Percentiles rank a stretch among this genome's conserved stretches.
phyloP scores from a whole-genome alignment of 108 stramenopile genomes.

The Fragilaria crotonensis region DNA sequence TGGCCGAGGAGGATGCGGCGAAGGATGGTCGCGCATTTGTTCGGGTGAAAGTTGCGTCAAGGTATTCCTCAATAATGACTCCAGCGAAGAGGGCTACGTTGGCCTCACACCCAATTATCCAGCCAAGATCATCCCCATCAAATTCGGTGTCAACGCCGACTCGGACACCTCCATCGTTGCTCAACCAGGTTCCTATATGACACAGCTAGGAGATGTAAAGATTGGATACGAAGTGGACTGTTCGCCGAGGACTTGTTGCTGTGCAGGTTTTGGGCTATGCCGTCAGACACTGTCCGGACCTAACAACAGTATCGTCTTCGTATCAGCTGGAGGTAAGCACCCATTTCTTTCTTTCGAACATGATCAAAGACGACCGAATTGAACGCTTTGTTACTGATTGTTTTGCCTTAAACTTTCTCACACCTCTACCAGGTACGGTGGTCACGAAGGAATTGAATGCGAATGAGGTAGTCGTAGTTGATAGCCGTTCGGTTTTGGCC shows the following conservation, averaged over 20 bases:
- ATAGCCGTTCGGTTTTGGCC: slow-evolving; percentile 56
- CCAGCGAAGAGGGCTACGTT: slow-evolving; percentile 30
- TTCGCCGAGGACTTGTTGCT: slow-evolving; percentile 30
- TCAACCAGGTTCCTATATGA: slow-evolving; percentile 46
- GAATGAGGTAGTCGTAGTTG: slow-evolving; percentile 60
- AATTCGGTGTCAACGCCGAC: slow-evolving; percentile 32
- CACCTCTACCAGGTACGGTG: slow-evolving; percentile 23
- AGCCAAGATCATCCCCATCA: slow-evolving; percentile 44
- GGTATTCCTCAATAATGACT: slow-evolving; percentile 34
- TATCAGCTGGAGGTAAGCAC: slow-evolving; percentile 29
- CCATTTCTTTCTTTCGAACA: background rate
- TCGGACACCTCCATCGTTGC: slow-evolving; percentile 24
- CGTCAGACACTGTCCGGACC: slow-evolving; percentile 37
- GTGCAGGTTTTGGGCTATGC: slow-evolving; percentile 39
- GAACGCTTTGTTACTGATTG: no score
- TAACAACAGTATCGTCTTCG: slow-evolving; percentile 41
- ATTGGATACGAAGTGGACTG: slow-evolving; percentile 33
- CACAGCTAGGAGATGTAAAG: slow-evolving; percentile 38
- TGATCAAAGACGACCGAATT: no score
- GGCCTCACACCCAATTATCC: slow-evolving; percentile 55
- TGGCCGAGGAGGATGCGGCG: slow-evolving; percentile 7
- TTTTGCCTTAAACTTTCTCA: no score
- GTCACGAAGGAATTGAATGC: slow-evolving; percentile 48
- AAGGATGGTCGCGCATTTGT: slow-evolving; percentile 22
- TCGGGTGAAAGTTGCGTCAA: slow-evolving; percentile 48